Evolutionary conservation across 495 filamentous ascomycete species (phyloP).

Genomic region (Cercophora scortea): DNA sequence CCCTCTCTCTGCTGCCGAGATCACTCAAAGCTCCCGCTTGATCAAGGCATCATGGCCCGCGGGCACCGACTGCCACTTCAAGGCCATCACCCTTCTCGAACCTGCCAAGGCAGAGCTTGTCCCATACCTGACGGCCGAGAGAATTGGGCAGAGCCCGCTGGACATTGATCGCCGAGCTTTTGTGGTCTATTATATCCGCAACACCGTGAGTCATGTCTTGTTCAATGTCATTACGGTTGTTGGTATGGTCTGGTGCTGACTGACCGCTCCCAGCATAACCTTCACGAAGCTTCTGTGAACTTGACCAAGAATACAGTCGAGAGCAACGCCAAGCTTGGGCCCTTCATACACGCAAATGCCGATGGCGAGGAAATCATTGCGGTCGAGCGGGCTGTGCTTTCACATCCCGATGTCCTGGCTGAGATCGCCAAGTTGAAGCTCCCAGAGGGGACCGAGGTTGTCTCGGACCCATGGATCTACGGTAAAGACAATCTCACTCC

Average conservation of each 20-base stretch:
- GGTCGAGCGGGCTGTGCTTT: conserved; percentile 50
- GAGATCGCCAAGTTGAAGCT: conserved; percentile 58
- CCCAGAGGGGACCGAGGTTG: conserved; percentile 51
- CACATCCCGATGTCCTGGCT: conserved; percentile 49
- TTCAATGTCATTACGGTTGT: not conserved
- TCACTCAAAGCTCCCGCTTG: conserved; percentile 34
- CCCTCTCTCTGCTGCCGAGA: conserved; percentile 50
- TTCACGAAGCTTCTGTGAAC: conserved; percentile 60
- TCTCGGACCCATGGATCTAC: conserved; percentile 67
- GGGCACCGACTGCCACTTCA: conserved; percentile 50
- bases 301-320: conserved; percentile 46
- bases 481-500: conserved; percentile 30
- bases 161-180: conserved; percentile 46
- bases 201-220: conserved; percentile 40
- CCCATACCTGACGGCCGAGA: conserved; percentile 33
- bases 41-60: conserved; percentile 44
- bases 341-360: conserved; percentile 46
- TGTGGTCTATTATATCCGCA: conserved; percentile 55
- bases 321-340: conserved; percentile 49
- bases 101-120: conserved; percentile 53
- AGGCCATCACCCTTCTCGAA: conserved; percentile 57
- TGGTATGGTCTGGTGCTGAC: not conserved
- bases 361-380: conserved; percentile 54
- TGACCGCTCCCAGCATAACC: conserved; percentile 41
- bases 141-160: conserved; percentile 11